A percentile compares a stretch with the other conserved stretches of the same genome.
phyloP scores from a whole-genome alignment of 495 filamentous ascomycete species.

The Cercophora samala region DNA sequence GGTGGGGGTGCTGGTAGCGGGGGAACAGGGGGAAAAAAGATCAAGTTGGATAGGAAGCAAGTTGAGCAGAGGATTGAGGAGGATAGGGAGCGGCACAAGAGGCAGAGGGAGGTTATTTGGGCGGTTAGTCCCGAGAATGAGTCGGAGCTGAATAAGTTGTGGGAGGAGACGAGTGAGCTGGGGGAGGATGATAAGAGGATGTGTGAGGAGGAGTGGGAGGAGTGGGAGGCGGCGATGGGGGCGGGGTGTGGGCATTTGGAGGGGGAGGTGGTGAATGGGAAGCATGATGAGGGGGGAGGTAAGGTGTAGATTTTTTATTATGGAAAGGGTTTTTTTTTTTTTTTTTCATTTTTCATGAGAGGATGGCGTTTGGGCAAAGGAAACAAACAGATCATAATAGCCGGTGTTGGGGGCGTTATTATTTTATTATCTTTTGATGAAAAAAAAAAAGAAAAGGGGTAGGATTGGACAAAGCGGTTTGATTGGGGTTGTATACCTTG shows the following conservation, averaged over 20 bases:
- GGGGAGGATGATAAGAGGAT: slow-evolving; percentile 78
- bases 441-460: too few species aligned
- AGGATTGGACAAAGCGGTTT: too few species aligned
- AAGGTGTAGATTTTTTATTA: too few species aligned
- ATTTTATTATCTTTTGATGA: too few species aligned
- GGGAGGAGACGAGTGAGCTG: slow-evolving; percentile 76
- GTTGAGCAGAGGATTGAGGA: slow-evolving; percentile 96
- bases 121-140: slow-evolving; percentile 65
- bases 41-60: slow-evolving; percentile 70
- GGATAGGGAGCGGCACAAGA: slow-evolving; percentile 91
- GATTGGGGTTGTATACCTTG: too few species aligned
- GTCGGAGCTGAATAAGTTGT: slow-evolving; percentile 61
- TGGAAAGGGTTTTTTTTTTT: too few species aligned
- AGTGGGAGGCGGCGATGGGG: slow-evolving; percentile 35
- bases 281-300: too few species aligned
- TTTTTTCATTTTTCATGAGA: too few species aligned
- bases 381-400: too few species aligned
- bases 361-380: too few species aligned
- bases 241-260: neutral
- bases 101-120: slow-evolving; percentile 86
- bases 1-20: too few species aligned
- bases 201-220: slow-evolving; percentile 68
- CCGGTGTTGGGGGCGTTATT: too few species aligned
- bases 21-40: slow-evolving; percentile 27
- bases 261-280: slow-evolving; percentile 15